These are phyloP conservation scores for Austroboletus eburneus DNA, from an alignment of 768 basidiomycete genomes.

Conservation along the genomic window DNA sequence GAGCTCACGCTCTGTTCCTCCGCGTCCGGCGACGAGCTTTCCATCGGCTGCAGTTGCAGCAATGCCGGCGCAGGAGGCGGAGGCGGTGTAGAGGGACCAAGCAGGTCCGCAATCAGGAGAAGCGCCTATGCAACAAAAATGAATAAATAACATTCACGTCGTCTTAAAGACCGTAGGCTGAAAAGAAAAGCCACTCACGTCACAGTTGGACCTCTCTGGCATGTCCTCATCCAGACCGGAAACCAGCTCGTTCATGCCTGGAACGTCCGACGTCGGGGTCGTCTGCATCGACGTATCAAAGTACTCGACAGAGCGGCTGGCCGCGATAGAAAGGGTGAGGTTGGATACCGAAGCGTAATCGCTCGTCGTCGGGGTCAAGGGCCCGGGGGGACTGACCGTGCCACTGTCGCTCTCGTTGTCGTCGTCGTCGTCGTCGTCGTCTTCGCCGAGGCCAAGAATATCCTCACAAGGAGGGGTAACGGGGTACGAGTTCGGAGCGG, in stretches of 20 bases:
- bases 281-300: constrained; percentile 28
- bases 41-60: too few relatives aligned
- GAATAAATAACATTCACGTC: constrained; percentile 12
- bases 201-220: constrained; percentile 54
- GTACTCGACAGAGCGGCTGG: constrained; percentile 24
- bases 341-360: constrained; percentile 26
- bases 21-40: constrained; percentile 2
- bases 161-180: constrained; percentile 19
- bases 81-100: constrained; percentile 46
- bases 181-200: constrained; percentile 45
- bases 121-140: constrained; percentile 43
- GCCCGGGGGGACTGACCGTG: constrained; percentile 30
- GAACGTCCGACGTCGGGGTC: constrained; percentile 34
- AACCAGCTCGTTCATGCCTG: constrained; percentile 63
- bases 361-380: constrained; percentile 30
- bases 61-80: constrained; percentile 5
- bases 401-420: constrained; percentile 29
- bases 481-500: not conserved
- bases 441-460: constrained; percentile 21
- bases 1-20: not conserved
- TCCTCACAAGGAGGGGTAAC: constrained; percentile 19
- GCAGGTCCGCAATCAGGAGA: constrained; percentile 54
- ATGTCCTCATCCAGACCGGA: constrained; percentile 46
- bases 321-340: constrained; percentile 23
- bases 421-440: constrained; percentile 16